phyloP scores from a whole-genome alignment of 768 basidiomycete genomes.

The Rickenella mellea region DNA sequence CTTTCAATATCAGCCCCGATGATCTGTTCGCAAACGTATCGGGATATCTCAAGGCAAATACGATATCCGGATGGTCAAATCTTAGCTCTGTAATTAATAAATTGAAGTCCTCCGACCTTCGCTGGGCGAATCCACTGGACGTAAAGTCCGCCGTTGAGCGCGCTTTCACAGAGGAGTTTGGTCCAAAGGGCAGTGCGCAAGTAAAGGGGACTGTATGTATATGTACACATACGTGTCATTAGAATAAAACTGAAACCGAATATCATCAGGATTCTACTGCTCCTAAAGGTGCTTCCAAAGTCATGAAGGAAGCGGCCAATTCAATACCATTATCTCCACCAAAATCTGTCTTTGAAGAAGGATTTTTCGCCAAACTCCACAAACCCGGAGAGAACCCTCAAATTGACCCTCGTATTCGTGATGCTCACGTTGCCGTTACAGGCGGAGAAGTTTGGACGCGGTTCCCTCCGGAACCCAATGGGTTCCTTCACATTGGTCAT shows the following conservation, averaged over 20 bases:
- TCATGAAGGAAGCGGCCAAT: slow-evolving; percentile 24
- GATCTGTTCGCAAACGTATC: slow-evolving; percentile 50
- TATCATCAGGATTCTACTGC: too few relatives aligned
- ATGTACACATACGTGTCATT: too few relatives aligned
- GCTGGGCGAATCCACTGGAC: slow-evolving; percentile 80
- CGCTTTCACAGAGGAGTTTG: slow-evolving; percentile 58
- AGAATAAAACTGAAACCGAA: too few relatives aligned
- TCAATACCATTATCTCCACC: slow-evolving; percentile 27
- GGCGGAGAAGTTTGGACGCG: slow-evolving; percentile 84
- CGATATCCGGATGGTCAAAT: slow-evolving; percentile 62
- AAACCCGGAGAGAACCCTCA: slow-evolving; percentile 93
- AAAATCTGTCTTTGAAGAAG: slow-evolving; percentile 82
- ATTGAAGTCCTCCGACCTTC: slow-evolving; percentile 55
- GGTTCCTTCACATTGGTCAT: slow-evolving; percentile 91
- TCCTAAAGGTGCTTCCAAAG: slow-evolving; percentile 29
- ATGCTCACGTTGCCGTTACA: slow-evolving; percentile 73
- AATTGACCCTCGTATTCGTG: slow-evolving; percentile 63
- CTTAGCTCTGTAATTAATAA: slow-evolving; percentile 59
- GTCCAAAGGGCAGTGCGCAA: slow-evolving; percentile 58
- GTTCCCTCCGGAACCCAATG: slow-evolving; percentile 98
- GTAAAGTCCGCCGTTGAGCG: slow-evolving; percentile 75
- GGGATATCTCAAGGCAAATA: slow-evolving; percentile 45
- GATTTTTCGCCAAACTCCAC: slow-evolving; percentile 87
- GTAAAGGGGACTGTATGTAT: slow-evolving; percentile 52
- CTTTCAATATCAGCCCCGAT: slow-evolving; percentile 64